Conservation (phyloP, 2,329 filamentous ascomycete species). For the Diplodia sapinea region DNA sequence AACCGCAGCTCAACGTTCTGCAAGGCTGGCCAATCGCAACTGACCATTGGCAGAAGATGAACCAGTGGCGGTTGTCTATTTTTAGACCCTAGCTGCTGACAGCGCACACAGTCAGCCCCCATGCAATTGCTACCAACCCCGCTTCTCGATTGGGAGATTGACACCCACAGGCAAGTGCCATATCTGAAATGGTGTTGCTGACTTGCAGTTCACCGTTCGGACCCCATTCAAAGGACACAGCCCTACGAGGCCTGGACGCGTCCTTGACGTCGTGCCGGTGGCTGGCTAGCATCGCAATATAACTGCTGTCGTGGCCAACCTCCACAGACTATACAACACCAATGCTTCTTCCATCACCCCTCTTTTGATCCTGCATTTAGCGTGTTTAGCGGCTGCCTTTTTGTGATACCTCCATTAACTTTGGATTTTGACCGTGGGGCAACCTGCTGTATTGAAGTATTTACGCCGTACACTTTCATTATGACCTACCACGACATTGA, state of each 20-base stretch:
- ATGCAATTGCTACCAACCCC: conserved; percentile 8
- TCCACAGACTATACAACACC: neutral
- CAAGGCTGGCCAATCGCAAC: neutral
- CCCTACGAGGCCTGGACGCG: neutral
- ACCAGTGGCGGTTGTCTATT: neutral
- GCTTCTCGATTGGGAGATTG: conserved; percentile 5
- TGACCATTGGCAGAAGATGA: neutral
- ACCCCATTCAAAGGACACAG: conserved; percentile 3
- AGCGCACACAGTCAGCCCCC: conserved; percentile 4
- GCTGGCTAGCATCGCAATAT: neutral
- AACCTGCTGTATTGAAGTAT: neutral
- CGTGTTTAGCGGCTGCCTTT: neutral
- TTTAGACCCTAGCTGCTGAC: conserved; percentile 22
- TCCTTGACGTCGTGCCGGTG: neutral
- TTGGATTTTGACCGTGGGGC: neutral
- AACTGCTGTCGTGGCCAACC: conserved; percentile 2
- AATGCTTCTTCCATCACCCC: neutral
- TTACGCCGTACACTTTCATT: neutral
- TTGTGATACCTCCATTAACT: conserved; percentile 11
- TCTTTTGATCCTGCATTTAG: neutral
- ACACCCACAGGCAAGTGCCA: conserved; percentile 3
- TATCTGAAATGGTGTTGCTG: conserved; percentile 20
- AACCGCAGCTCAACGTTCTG: neutral
- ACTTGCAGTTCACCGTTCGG: conserved; percentile 1
- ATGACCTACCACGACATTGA: conserved; percentile 26